Conservation (phyloP, 2,329 filamentous ascomycete species). For the Talaromyces atroroseus region DNA sequence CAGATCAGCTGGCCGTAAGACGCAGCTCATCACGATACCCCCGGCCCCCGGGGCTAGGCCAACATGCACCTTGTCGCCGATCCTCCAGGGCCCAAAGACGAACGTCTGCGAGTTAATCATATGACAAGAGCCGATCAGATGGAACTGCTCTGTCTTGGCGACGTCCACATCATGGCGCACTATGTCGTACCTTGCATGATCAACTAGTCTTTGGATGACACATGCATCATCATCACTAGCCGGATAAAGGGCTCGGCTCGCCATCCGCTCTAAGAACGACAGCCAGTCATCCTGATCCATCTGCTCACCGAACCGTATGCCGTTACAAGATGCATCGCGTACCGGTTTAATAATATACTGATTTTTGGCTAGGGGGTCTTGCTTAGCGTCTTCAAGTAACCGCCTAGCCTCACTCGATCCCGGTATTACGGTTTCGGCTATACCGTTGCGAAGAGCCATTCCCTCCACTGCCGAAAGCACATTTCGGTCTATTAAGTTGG, state of each 20-base stretch:
- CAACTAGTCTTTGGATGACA: constrained; percentile 20
- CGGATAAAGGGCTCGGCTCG: constrained; percentile 1
- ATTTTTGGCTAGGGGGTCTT: constrained; percentile 16
- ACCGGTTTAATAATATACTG: constrained; percentile 24
- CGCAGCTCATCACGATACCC: constrained; percentile 10
- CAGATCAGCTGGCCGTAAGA: constrained; percentile 3
- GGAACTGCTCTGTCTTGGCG: constrained; percentile 9
- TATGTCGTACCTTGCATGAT: constrained; percentile 19
- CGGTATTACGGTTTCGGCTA: constrained; percentile 21
- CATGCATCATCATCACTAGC: constrained; percentile 13
- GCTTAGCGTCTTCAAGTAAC: constrained; percentile 10
- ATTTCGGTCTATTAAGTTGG: constrained; percentile 16
- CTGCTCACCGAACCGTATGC: constrained; percentile 23
- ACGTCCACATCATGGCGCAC: constrained; percentile 13
- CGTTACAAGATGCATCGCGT: constrained; percentile 19
- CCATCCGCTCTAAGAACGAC: constrained; percentile 16
- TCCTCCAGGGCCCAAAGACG: constrained; percentile 17
- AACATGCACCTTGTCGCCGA: constrained; percentile 22
- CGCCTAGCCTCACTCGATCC: constrained; percentile 21
- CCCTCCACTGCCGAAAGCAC: constrained; percentile 19
- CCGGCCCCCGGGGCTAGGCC: constrained; percentile 4
- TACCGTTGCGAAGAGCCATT: constrained; percentile 16
- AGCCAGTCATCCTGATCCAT: constrained; percentile 19
- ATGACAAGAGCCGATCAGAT: constrained; percentile 25
- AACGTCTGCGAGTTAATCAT: constrained; percentile 21